Conservation (phyloP, 768 basidiomycete species). For the Mrakia hoshinonis region DNA sequence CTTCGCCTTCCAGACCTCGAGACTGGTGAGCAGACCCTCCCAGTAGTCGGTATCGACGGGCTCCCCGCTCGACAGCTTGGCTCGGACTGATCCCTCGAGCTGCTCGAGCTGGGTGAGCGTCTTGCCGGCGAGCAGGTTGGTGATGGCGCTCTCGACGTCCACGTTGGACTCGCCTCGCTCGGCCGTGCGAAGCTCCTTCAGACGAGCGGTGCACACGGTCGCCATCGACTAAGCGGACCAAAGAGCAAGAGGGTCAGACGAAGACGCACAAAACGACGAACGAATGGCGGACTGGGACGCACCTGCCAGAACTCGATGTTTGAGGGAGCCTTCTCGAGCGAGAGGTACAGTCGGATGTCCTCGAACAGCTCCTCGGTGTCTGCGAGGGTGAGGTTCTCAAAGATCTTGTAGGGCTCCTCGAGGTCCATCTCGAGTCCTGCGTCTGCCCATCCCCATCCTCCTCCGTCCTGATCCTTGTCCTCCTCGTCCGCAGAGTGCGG, state of each 20-base stretch:
- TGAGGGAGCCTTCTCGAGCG: slow-evolving; percentile 68
- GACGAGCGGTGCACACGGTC: slow-evolving; percentile 83
- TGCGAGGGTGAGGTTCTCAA: slow-evolving; percentile 79
- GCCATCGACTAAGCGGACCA: slow-evolving; percentile 72
- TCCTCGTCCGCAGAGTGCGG: slow-evolving; percentile 37
- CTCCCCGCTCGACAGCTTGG: slow-evolving; percentile 81
- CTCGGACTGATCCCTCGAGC: slow-evolving; percentile 77
- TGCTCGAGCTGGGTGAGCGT: slow-evolving; percentile 71
- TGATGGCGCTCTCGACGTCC: slow-evolving; percentile 75
- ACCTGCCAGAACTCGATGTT: slow-evolving; percentile 99
- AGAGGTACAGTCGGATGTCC: slow-evolving; percentile 85
- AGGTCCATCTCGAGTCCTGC: slow-evolving; percentile 92
- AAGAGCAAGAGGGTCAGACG: neutral
- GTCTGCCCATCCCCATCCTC: slow-evolving; percentile 60
- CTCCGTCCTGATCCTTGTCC: slow-evolving; percentile 55
- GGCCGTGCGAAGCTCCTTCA: slow-evolving; percentile 60
- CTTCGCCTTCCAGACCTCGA: slow-evolving; percentile 96
- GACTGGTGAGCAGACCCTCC: slow-evolving; percentile 82
- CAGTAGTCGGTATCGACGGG: slow-evolving; percentile 96
- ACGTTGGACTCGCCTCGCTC: slow-evolving; percentile 37
- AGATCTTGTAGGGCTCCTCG: slow-evolving; percentile 95
- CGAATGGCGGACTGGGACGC: slow-evolving; percentile 31
- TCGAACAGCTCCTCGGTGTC: slow-evolving; percentile 90
- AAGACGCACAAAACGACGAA: neutral
- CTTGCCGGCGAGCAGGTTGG: slow-evolving; percentile 71